Evolutionary conservation across 108 stramenopile species (phyloP).

Genomic region (Pseudonitzschia multiseries): DNA sequence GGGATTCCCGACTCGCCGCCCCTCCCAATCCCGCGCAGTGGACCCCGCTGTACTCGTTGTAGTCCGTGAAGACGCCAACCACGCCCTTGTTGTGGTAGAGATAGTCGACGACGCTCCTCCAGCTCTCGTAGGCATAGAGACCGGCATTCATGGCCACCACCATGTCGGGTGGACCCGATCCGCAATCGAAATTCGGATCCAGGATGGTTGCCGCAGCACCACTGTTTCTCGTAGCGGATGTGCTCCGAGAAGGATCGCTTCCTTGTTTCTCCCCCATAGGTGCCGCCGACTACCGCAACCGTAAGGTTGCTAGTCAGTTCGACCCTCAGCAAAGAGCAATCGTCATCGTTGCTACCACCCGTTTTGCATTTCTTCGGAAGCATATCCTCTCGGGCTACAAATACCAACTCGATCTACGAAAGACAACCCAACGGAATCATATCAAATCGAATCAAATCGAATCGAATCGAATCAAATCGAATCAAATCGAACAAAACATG

Average conservation of each 20-base stretch:
- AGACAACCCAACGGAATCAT: not conserved
- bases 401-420: conserved; percentile 62
- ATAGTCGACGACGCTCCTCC: conserved; percentile 77
- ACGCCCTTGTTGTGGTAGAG: conserved; percentile 52
- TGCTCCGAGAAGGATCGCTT: not conserved
- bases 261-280: conserved; percentile 51
- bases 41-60: conserved; percentile 83
- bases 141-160: conserved; percentile 85
- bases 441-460: not conserved
- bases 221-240: not conserved
- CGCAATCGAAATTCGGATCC: conserved; percentile 85
- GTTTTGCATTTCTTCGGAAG: conserved; percentile 45
- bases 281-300: conserved; percentile 61
- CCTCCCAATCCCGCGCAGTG: conserved; percentile 86
- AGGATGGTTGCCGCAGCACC: conserved; percentile 19
- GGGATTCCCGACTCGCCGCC: conserved; percentile 47
- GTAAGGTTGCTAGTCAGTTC: conserved; percentile 46
- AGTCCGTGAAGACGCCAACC: conserved; percentile 85
- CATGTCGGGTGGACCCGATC: conserved; percentile 84
- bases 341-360: not conserved
- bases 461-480: conserved; percentile 1
- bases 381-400: conserved; percentile 83
- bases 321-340: conserved; percentile 33
- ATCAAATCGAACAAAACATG: not conserved
- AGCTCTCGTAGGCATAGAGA: conserved; percentile 81